A percentile compares a stretch with the other conserved stretches of the same genome.
phyloP scores from a whole-genome alignment of 2,329 filamentous ascomycete genomes.

The Whalleya microplaca region DNA sequence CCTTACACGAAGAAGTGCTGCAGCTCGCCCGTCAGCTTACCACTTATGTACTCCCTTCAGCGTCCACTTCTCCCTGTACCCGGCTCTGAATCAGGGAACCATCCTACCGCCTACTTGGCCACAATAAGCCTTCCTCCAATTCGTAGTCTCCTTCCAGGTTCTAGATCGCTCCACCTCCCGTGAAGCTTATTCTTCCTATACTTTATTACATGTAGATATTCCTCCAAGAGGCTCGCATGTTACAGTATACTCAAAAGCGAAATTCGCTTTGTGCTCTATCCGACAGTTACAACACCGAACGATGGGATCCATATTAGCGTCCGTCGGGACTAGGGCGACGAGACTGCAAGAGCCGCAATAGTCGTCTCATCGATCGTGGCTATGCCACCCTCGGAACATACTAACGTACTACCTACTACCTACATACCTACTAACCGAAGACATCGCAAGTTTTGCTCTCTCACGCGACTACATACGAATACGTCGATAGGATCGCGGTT shows the following conservation, averaged over 20 bases:
- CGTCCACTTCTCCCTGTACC: too few species aligned
- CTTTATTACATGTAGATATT: not conserved
- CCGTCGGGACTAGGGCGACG: not conserved
- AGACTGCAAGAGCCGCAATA: not conserved
- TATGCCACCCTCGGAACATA: not conserved
- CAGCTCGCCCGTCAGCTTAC: not conserved
- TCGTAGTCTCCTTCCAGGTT: too few species aligned
- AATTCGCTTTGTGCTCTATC: not conserved
- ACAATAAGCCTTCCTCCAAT: too few species aligned
- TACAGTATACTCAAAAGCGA: not conserved
- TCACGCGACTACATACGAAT: too few species aligned
- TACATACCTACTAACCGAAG: not conserved
- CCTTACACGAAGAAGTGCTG: too few species aligned
- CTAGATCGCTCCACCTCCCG: too few species aligned
- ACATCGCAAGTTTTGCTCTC: not conserved
- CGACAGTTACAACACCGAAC: not conserved
- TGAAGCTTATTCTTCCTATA: not conserved
- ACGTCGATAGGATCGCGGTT: constrained; percentile 2
- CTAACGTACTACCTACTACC: too few species aligned
- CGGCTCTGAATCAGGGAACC: not conserved
- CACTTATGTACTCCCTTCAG: too few species aligned
- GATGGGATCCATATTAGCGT: not conserved
- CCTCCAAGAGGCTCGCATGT: too few species aligned
- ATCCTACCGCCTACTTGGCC: not conserved
- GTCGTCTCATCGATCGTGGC: not conserved